phyloP scores from a whole-genome alignment of 805 yeast genomes.

The Candida piceae region DNA sequence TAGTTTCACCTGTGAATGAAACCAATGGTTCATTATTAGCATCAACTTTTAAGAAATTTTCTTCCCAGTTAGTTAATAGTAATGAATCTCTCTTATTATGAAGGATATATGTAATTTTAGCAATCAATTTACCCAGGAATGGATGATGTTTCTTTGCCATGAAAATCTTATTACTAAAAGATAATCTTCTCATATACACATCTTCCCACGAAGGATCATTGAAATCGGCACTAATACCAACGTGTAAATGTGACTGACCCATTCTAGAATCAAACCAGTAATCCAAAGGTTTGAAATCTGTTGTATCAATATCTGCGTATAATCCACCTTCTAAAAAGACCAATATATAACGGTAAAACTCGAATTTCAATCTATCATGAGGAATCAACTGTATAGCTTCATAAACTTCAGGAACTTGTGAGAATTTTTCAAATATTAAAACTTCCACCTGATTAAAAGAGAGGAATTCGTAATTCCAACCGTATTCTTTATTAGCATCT shows the following conservation, averaged over 20 bases:
- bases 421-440: constrained; percentile 7
- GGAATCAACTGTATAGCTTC: constrained; percentile 44
- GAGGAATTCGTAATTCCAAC: constrained; percentile 6
- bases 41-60: constrained; percentile 7
- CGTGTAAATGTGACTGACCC: constrained; percentile 9
- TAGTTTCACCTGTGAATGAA: constrained; percentile 18
- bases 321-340: constrained; percentile 49
- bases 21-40: constrained; percentile 15
- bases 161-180: constrained; percentile 15
- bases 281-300: constrained; percentile 37
- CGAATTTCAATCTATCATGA: constrained; percentile 40
- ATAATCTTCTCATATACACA: constrained; percentile 15
- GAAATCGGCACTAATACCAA: constrained; percentile 20
- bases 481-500: constrained; percentile 7
- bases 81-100: constrained; percentile 5
- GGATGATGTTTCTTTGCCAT: constrained; percentile 22
- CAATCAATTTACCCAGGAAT: constrained; percentile 19
- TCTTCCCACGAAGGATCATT: constrained; percentile 17
- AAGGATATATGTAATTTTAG: constrained; percentile 15
- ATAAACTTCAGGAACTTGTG: constrained; percentile 38
- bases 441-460: constrained; percentile 7
- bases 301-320: constrained; percentile 50
- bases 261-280: constrained; percentile 17
- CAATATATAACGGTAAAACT: constrained; percentile 48
- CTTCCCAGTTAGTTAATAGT: constrained; percentile 11